A percentile compares a stretch with the other conserved stretches of the same genome.
Conservation (phyloP, 2,329 filamentous ascomycete species). For the Tympanopsis confertula region DNA sequence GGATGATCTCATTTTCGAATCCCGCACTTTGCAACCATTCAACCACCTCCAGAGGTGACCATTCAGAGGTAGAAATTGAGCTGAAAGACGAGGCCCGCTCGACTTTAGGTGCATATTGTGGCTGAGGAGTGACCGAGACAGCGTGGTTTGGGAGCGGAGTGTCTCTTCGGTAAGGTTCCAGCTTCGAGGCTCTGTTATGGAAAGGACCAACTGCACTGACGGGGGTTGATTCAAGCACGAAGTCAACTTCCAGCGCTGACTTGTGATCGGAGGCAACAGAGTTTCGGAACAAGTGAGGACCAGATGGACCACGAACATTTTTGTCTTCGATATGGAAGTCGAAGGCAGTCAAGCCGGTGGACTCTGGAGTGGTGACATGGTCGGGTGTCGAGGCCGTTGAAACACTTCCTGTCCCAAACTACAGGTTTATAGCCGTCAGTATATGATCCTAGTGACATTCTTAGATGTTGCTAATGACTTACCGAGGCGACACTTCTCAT, state of each 20-base stretch:
- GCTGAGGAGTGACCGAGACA: neutral
- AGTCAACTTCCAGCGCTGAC: neutral
- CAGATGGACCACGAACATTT: slow-evolving; percentile 35
- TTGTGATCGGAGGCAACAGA: slow-evolving; percentile 27
- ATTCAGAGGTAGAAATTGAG: too few species aligned
- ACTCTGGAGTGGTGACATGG: neutral
- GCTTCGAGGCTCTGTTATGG: slow-evolving; percentile 5
- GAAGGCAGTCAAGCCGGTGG: neutral
- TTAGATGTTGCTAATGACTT: neutral
- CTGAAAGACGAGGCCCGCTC: too few species aligned
- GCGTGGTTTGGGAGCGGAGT: neutral
- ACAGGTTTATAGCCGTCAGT: neutral
- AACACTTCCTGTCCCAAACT: neutral
- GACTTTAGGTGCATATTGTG: neutral
- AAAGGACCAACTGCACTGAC: neutral
- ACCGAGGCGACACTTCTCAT: neutral
- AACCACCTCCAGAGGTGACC: slow-evolving; percentile 18
- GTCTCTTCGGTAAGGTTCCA: neutral
- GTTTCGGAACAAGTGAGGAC: slow-evolving; percentile 43
- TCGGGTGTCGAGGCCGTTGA: neutral
- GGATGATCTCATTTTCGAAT: slow-evolving; percentile 40
- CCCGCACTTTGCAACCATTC: slow-evolving; percentile 44
- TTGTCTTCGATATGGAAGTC: slow-evolving; percentile 1
- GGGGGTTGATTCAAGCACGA: neutral
- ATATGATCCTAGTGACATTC: neutral